Conservation (phyloP, 371 early-diverging fungal genomes). For the Capillidium heterosporum region DNA sequence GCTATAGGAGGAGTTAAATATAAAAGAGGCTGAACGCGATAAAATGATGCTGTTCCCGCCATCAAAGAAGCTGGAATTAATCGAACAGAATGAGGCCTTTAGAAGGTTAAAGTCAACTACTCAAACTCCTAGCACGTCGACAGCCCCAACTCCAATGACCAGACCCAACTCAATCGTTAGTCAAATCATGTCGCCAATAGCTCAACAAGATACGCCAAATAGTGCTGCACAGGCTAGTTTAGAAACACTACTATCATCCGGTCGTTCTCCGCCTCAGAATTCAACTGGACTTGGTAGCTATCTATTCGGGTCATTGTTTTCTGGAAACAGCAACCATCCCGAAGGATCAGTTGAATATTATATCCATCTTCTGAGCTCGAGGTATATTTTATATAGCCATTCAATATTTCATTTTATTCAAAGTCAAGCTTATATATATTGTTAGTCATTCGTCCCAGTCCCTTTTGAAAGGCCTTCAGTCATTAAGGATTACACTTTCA, state of each 20-base stretch:
- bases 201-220: constrained; percentile 4
- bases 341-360: constrained; percentile 3
- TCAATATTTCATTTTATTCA: neutral
- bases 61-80: constrained; percentile 24
- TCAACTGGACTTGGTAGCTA: constrained; percentile 7
- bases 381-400: neutral
- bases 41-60: constrained; percentile 25
- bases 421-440: neutral
- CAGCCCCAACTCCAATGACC: constrained; percentile 9
- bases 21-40: constrained; percentile 26
- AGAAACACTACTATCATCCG: constrained; percentile 1
- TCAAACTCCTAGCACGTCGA: neutral
- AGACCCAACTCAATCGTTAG: constrained; percentile 8
- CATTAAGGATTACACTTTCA: constrained; percentile 23
- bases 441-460: constrained; percentile 13
- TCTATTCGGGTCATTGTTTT: neutral
- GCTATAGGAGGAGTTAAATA: constrained; percentile 30
- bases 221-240: constrained; percentile 3
- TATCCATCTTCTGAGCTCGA: neutral
- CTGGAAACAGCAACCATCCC: neutral
- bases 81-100: constrained; percentile 27
- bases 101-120: constrained; percentile 12
- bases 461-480: constrained; percentile 26
- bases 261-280: constrained; percentile 12
- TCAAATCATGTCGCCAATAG: neutral